These are phyloP conservation scores for Naegleria fowleri DNA, from an alignment of 208 protist species.

Conservation along the genomic window DNA sequence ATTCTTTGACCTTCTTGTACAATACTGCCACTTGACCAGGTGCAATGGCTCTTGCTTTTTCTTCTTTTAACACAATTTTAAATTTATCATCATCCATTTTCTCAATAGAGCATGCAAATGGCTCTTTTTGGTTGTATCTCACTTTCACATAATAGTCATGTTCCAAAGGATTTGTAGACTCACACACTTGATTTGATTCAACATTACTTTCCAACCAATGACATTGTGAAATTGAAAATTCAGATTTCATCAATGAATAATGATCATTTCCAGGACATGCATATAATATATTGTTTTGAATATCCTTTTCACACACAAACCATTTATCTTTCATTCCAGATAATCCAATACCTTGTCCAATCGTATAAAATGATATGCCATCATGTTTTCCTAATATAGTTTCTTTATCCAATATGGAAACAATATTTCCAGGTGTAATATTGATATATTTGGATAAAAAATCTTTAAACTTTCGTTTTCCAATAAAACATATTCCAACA, in stretches of 20 bases:
- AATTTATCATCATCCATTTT: background rate
- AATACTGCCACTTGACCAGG: slow-evolving; percentile 4
- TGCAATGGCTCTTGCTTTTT: background rate
- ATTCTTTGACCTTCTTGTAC: background rate
- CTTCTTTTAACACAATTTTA: background rate
- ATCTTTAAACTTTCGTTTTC: slow-evolving; percentile 49
- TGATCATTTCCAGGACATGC: background rate
- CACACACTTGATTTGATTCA: background rate
- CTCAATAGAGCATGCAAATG: background rate
- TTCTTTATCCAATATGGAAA: background rate
- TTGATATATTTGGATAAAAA: slow-evolving; percentile 32
- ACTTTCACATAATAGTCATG: background rate
- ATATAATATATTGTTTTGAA: background rate
- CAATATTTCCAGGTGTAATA: background rate
- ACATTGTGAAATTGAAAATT: background rate
- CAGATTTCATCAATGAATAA: background rate
- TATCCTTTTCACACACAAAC: background rate
- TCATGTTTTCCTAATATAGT: background rate
- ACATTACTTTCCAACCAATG: background rate
- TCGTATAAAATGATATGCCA: background rate
- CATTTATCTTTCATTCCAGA: background rate
- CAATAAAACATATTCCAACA: slow-evolving; percentile 63
- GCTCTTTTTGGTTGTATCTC: background rate
- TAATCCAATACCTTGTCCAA: background rate
- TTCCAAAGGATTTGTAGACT: too few relatives aligned